Evolutionary conservation across 169 alveolate species (phyloP), one percentile per base, ranked within the genome.

Genomic region (Plasmodium sp.): DNA sequence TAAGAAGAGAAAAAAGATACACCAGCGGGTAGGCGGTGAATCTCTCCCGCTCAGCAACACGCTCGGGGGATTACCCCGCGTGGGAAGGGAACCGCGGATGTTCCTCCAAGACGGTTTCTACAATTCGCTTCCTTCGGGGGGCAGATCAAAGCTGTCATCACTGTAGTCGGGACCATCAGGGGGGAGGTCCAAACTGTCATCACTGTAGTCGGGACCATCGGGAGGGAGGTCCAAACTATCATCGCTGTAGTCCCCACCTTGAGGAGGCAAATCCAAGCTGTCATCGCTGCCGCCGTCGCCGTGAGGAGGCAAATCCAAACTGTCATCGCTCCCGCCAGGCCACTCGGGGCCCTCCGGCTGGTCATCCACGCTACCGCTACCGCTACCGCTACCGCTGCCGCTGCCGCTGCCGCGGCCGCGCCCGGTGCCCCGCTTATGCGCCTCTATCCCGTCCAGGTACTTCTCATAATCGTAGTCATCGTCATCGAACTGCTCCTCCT

Each of bases 401-500:
- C 39, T 39, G 43, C 7, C n/a, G 77, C 9, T 9, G 5, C 39
- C 77, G 36, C 27, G 3, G 56, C 22, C 84, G 6, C 80, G n/a
- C 31, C 77, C 48, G 27, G 10, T 12, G 12, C 5, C 62, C 74
- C 72, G 72, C 1, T 48, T n/a, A 48, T 54, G 22, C 10, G 36
- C 45, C 62, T 16, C 22, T 48, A 82, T 72, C 18, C 45, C 71
- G 4, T 82, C 54, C 33, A 81, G 10, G 34, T 41, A 82, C 56
- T 92, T 81, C 16, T 91, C 92, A 91, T 91, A 54, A 27, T 91
- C 92, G 58, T 81, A 62, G 48, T 92, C 54, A 7, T 82, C 92
- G 2, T 92, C 95, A 33, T 83, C 62, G 31, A 39, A 39, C 27
- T 56, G 62, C 0, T 73, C 92, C 22, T 58, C 92, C 1, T 77